These are phyloP conservation scores for Argentina anserina DNA, from an alignment of 306 rosid species.

Conservation along the genomic window DNA sequence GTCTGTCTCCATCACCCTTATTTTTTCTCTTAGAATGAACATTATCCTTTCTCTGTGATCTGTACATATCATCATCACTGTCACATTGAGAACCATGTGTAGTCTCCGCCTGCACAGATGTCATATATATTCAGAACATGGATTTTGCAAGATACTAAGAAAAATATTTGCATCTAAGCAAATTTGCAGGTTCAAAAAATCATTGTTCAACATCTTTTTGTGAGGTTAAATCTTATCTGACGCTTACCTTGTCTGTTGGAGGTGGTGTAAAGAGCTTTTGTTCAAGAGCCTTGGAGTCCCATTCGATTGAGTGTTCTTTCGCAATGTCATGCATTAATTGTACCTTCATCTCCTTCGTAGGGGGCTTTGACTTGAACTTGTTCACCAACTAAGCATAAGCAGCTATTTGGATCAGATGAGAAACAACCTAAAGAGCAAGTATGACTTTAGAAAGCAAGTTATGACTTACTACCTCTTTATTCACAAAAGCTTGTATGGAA, in stretches of 20 bases:
- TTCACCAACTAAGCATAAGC: slow-evolving; percentile 46
- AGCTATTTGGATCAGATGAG: slow-evolving; percentile 5
- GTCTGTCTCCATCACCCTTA: slow-evolving; percentile 6
- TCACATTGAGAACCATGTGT: slow-evolving; percentile 1
- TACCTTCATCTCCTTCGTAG: slow-evolving; percentile 59
- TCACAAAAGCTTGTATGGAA: slow-evolving; percentile 44
- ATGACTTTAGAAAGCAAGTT: background rate
- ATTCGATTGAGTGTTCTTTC: slow-evolving; percentile 52
- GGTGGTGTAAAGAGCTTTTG: slow-evolving; percentile 40
- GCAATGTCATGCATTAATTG: slow-evolving; percentile 61
- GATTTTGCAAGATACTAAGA: background rate
- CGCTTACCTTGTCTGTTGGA: slow-evolving; percentile 37
- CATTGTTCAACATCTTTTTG: background rate
- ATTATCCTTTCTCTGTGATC: slow-evolving; percentile 9
- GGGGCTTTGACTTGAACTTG: slow-evolving; percentile 37
- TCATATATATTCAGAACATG: slow-evolving; percentile 12
- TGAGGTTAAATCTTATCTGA: background rate
- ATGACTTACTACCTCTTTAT: slow-evolving; percentile 52
- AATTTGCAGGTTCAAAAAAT: background rate
- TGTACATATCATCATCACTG: slow-evolving; percentile 9
- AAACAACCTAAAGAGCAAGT: background rate
- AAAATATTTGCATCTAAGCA: background rate
- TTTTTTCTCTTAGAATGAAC: slow-evolving; percentile 12
- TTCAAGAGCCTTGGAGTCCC: slow-evolving; percentile 63
- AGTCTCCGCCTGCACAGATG: slow-evolving; percentile 35